Evolutionary conservation across 2,329 filamentous ascomycete species (phyloP), one percentile per base, ranked within the genome.

Genomic region (Phyllosticta ampelicida): DNA sequence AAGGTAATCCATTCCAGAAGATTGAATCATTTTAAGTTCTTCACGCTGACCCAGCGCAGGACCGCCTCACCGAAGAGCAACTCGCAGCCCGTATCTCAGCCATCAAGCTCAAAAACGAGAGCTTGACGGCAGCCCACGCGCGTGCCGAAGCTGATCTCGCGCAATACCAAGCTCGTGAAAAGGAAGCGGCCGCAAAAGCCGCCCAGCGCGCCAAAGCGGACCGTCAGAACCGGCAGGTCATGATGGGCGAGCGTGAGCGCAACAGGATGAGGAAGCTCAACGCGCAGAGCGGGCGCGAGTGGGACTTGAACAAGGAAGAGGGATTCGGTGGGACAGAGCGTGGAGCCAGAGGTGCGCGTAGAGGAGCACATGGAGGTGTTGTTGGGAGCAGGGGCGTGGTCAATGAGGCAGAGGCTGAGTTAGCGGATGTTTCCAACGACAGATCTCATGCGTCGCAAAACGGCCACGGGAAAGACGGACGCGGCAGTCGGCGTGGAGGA

Each of bases 111-210:
- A 80, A 84, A 59, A 86, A 85, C 56, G 80, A 79, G 5, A 77
- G 80, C 54, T 75, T 82, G 13, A 76, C 78, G 9, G 82, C 80
- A 9, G 81, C 82, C 0, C 83, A 87, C 65, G 80, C 80, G 1
- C 78, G 83, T 23, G 83, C 83, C n/a, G 81, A 86, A 72, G 83
- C 82, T n/a, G 85, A 87, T 63, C 78, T 80, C 56, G 83, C 82
- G 2, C 80, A 78, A 0, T 86, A 85, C 66, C 77, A 83, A 49
- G 78, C 83, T 59, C 77, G 83, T n/a, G 84, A 87, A 65, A 79
- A 80, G 30, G 71, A 81, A 9, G 79, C 81, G 0, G 77, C 78
- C 20, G 75, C 78, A 63, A 78, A 81, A 52, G 68, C 71, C 16
- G 67, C 69, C 10, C 70, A 73, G 62, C 66, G 68, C 58, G 73